A percentile compares a stretch with the other conserved stretches of the same genome.
Conservation (phyloP, 139 green algal species). For the Choricystis sp. region DNA sequence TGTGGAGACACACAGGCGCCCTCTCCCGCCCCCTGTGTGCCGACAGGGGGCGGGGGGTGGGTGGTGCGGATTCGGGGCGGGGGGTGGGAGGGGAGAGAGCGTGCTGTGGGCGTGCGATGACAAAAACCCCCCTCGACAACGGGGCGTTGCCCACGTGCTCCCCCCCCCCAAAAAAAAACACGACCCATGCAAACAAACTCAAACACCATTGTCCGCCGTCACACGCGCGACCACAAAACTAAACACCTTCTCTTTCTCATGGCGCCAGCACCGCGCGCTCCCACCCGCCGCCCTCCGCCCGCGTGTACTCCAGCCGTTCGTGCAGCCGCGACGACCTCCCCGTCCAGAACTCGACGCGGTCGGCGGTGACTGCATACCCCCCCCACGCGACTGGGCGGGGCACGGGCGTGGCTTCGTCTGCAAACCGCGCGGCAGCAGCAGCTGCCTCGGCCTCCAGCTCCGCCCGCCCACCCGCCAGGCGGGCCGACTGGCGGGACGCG, state of each 20-base stretch:
- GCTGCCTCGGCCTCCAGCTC: conserved; percentile 32
- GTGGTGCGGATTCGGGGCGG: no score
- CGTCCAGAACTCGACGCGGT: conserved; percentile 78
- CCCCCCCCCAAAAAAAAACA: no score
- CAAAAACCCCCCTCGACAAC: no score
- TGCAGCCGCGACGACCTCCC: conserved; percentile 59
- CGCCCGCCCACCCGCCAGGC: conserved; percentile 15
- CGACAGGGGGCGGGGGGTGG: no score
- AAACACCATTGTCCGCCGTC: no score
- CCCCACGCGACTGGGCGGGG: conserved; percentile 42
- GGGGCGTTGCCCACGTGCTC: no score
- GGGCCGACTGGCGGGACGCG: conserved; percentile 24
- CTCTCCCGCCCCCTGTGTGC: no score
- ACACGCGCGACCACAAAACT: no score
- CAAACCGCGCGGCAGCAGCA: conserved; percentile 24
- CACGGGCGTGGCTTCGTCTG: conserved; percentile 7
- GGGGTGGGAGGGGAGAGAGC: no score
- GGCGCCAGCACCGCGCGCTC: conserved; percentile 41
- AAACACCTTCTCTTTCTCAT: conserved; percentile 11
- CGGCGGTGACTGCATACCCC: conserved; percentile 56
- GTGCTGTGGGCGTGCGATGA: no score
- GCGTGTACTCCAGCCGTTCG: conserved; percentile 51
- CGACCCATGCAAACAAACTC: no score
- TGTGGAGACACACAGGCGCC: no score
- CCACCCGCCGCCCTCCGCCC: conserved; percentile 20